Conservation (phyloP, 805 yeast genomes). For the Candida glaebosa region DNA sequence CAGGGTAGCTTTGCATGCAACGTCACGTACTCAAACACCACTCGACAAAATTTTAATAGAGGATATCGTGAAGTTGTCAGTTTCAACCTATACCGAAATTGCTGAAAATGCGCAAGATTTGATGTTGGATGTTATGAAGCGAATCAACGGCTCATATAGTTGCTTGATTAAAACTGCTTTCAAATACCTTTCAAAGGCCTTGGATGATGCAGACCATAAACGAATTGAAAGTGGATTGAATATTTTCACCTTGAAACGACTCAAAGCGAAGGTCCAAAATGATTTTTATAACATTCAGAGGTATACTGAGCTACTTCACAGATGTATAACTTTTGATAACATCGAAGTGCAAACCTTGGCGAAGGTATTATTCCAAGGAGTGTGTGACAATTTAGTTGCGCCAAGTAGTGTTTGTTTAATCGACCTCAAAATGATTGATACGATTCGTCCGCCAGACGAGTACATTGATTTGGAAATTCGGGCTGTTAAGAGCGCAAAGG, state of each 20-base stretch:
- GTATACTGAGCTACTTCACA: conserved; percentile 47
- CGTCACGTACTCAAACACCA: conserved; percentile 66
- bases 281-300: conserved; percentile 52
- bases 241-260: conserved; percentile 53
- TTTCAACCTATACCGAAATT: conserved; percentile 70
- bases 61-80: conserved; percentile 61
- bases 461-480: conserved; percentile 54
- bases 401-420: conserved; percentile 48
- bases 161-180: conserved; percentile 51
- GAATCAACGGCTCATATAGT: conserved; percentile 63
- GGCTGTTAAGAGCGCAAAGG: conserved; percentile 62
- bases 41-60: conserved; percentile 59
- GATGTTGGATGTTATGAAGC: conserved; percentile 64
- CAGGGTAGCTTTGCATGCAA: conserved; percentile 67
- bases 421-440: conserved; percentile 38
- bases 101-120: conserved; percentile 66
- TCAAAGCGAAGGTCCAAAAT: conserved; percentile 54
- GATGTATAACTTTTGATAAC: conserved; percentile 56
- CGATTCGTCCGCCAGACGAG: conserved; percentile 61
- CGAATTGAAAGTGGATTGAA: conserved; percentile 62
- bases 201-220: conserved; percentile 48
- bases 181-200: conserved; percentile 44
- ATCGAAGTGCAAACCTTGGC: conserved; percentile 53
- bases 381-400: conserved; percentile 24
- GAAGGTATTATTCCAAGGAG: conserved; percentile 43